phyloP scores from a whole-genome alignment of 1,284 basidiomycete genomes.

The Sanghuangporus sanghuang region DNA sequence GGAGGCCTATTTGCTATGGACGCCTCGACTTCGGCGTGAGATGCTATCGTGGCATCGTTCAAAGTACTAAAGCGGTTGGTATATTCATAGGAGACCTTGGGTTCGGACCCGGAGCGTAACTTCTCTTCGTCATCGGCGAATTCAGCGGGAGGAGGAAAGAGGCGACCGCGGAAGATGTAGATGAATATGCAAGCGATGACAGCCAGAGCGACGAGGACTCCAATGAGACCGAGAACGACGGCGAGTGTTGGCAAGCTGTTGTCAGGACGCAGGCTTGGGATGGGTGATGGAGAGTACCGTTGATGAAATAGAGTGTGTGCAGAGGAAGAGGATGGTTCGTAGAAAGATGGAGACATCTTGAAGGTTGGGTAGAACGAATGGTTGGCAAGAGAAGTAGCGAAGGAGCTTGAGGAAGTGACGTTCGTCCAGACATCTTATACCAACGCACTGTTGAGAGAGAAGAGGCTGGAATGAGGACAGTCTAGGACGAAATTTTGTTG shows the following conservation, averaged over 20 bases:
- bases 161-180: slow-evolving; percentile 7
- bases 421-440: neutral
- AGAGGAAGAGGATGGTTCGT: neutral
- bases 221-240: slow-evolving; percentile 1
- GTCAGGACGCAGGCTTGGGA: neutral
- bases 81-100: neutral
- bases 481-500: neutral
- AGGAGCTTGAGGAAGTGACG: neutral
- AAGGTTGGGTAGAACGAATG: neutral
- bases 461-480: neutral
- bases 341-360: slow-evolving; percentile 9
- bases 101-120: neutral
- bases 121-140: neutral
- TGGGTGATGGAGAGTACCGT: neutral
- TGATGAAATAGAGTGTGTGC: neutral
- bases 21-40: neutral
- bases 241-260: neutral
- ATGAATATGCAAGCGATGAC: neutral
- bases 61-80: neutral
- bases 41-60: neutral
- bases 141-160: neutral
- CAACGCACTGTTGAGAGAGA: neutral
- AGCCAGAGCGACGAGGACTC: neutral
- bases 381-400: neutral
- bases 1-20: neutral